Evolutionary conservation across 2,329 filamentous ascomycete genomes (phyloP), one percentile per base, ranked within the genome.

Genomic region (Gaeumannomyces tritici): DNA sequence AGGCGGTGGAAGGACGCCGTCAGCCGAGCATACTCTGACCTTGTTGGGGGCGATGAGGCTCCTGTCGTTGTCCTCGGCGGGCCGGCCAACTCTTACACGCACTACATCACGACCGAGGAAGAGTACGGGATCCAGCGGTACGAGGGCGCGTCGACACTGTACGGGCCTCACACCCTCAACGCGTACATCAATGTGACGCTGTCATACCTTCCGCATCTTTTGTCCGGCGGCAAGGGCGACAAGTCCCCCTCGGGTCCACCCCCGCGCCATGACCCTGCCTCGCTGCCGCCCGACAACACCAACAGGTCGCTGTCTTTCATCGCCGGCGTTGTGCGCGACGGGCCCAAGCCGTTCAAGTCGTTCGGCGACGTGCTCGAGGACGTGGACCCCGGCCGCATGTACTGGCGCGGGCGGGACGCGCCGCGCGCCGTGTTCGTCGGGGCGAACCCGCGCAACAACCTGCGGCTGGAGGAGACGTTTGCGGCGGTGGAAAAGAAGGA

Each of bases 401-500:
- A 77, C 0, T 66, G 73, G 1, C 75, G 81, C 11, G 90, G 91
- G 4, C 60, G 27, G 35, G 80, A 83, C 35, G 77, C 78, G 4
- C 84, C 93, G 59, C 81, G 77, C 21, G 88, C 82, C 0, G 86
- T 80, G 0, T 97, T 97, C 73, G 84, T 93, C 2, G 93, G 88
- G 21, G 93, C 93, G 1, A 96, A 96, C 69, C 93, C 93, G 21
- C 84, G 93, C 33, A 97, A 97, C 73, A 89, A 96, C 66, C 83
- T 97, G 33, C 84, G 86, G 2, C 84, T 91, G 2, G 93, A 90
- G 69, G 81, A 80, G 3, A 96, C 91, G 0, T 97, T 86, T 73
- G 88, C 88, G 0, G 84, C 89, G 0, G 83, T 97, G 0, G 92
- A 97, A 77, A 79, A 79, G 69, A 54, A 70, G 70, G 26, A 76